phyloP scores from a whole-genome alignment of 805 yeast species.

The Suhomyces vadensis region DNA sequence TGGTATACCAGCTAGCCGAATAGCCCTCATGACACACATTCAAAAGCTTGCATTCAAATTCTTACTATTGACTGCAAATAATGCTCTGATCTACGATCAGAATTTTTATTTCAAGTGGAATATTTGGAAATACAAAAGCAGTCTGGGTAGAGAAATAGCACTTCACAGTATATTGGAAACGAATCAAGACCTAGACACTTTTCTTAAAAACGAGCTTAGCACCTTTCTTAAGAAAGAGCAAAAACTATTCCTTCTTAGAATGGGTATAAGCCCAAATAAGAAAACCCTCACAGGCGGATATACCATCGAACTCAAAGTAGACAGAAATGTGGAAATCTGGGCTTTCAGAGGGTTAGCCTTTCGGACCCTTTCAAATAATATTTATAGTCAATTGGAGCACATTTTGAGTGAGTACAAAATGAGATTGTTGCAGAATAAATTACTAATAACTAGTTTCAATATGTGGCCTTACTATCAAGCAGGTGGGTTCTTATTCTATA shows the following conservation, averaged over 20 bases:
- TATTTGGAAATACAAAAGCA: conserved; percentile 6
- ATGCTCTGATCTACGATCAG: conserved; percentile 2
- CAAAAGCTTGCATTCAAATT: conserved; percentile 7
- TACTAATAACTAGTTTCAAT: conserved; percentile 10
- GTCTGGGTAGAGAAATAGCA: neutral
- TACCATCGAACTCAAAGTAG: conserved; percentile 13
- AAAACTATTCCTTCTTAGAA: conserved; percentile 10
- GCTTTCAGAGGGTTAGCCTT: conserved; percentile 6
- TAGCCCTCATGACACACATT: neutral
- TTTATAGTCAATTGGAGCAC: conserved; percentile 6
- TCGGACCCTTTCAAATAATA: conserved; percentile 6
- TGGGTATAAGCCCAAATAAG: conserved; percentile 10
- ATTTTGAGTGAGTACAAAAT: conserved; percentile 1
- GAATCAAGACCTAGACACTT: conserved; percentile 4
- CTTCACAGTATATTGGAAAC: conserved; percentile 7
- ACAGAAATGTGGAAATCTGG: neutral
- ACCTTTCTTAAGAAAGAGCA: neutral
- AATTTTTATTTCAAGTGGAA: conserved; percentile 11
- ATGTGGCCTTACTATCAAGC: conserved; percentile 12
- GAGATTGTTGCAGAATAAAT: too few species aligned
- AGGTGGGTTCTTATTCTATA: neutral
- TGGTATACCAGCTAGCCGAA: conserved; percentile 9
- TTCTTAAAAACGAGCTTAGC: neutral
- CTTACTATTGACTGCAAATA: neutral
- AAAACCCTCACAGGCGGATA: conserved; percentile 9